Percentiles rank a stretch among this genome's conserved stretches.
These are phyloP conservation scores for Fusarium tricinctum DNA, from an alignment of 2,329 filamentous ascomycete genomes.

Conservation along the genomic window DNA sequence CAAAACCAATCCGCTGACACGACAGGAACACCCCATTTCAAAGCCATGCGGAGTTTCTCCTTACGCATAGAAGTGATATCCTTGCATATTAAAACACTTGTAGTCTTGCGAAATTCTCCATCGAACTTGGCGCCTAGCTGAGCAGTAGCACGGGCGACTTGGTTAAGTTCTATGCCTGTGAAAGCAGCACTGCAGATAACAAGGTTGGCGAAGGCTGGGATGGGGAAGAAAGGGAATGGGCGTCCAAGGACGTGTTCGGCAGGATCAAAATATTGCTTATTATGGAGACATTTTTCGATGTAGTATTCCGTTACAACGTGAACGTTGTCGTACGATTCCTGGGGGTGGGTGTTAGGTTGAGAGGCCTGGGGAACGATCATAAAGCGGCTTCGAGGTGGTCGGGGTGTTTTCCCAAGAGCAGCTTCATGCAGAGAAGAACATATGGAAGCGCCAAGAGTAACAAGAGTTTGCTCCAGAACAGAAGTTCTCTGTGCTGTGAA, in stretches of 20 bases:
- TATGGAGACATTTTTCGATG: constrained; percentile 88
- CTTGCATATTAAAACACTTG: constrained; percentile 84
- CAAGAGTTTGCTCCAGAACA: constrained; percentile 63
- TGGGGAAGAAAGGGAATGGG: constrained; percentile 79
- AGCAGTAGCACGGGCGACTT: constrained; percentile 81
- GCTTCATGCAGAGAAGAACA: constrained; percentile 60
- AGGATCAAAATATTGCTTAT: constrained; percentile 79
- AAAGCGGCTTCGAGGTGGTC: constrained; percentile 59
- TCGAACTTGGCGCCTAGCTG: constrained; percentile 86
- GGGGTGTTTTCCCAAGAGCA: constrained; percentile 49
- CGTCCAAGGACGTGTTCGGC: constrained; percentile 78
- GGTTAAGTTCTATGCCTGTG: constrained; percentile 84
- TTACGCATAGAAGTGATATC: constrained; percentile 68
- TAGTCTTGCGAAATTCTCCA: constrained; percentile 78
- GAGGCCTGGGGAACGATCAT: constrained; percentile 69
- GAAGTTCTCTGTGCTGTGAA: constrained; percentile 68
- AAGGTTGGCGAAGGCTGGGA: constrained; percentile 77
- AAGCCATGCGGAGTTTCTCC: constrained; percentile 84
- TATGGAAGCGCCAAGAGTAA: constrained; percentile 63
- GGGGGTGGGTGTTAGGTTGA: constrained; percentile 61
- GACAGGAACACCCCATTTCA: constrained; percentile 82
- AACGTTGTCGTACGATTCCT: constrained; percentile 55
- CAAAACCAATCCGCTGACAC: constrained; percentile 88
- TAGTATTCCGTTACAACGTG: constrained; percentile 88
- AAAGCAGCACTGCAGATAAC: constrained; percentile 87